Percentiles rank a stretch among this genome's conserved stretches.
phyloP scores from a whole-genome alignment of 2,329 filamentous ascomycete species.

The Alternaria viburni region DNA sequence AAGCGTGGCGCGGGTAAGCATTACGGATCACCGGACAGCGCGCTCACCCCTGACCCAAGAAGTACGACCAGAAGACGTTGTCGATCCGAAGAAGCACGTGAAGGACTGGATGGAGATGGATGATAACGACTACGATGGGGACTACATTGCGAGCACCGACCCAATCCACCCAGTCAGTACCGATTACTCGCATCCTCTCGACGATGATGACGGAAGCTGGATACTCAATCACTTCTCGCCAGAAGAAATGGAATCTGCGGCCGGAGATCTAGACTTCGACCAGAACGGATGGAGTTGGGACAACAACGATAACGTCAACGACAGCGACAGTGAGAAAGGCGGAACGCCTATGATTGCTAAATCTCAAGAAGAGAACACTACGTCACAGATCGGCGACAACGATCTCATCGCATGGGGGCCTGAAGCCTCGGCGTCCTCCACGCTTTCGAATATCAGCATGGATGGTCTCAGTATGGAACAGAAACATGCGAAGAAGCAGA shows the following conservation, averaged over 20 bases:
- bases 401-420: slow-evolving; percentile 8
- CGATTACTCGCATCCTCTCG: slow-evolving; percentile 17
- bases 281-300: slow-evolving; percentile 12
- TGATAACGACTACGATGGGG: slow-evolving; percentile 21
- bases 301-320: not conserved
- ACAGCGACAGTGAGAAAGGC: not conserved
- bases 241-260: slow-evolving; percentile 4
- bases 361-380: not conserved
- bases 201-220: slow-evolving; percentile 19
- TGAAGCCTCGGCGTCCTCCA: not conserved
- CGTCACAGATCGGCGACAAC: not conserved
- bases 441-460: not conserved
- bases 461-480: not conserved
- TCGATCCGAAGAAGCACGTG: not conserved
- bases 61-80: slow-evolving; percentile 27
- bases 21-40: not conserved
- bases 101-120: slow-evolving; percentile 7
- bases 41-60: slow-evolving; percentile 23
- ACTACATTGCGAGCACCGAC: slow-evolving; percentile 28
- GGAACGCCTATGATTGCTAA: rapidly evolving
- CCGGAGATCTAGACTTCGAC: not conserved
- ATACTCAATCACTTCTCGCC: slow-evolving; percentile 2
- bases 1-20: slow-evolving; percentile 5
- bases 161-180: slow-evolving; percentile 30
- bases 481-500: not conserved